A percentile compares a stretch with the other conserved stretches of the same genome.
These are phyloP conservation scores for Amorphotheca resinae DNA, from an alignment of 495 filamentous ascomycete species.

Conservation along the genomic window DNA sequence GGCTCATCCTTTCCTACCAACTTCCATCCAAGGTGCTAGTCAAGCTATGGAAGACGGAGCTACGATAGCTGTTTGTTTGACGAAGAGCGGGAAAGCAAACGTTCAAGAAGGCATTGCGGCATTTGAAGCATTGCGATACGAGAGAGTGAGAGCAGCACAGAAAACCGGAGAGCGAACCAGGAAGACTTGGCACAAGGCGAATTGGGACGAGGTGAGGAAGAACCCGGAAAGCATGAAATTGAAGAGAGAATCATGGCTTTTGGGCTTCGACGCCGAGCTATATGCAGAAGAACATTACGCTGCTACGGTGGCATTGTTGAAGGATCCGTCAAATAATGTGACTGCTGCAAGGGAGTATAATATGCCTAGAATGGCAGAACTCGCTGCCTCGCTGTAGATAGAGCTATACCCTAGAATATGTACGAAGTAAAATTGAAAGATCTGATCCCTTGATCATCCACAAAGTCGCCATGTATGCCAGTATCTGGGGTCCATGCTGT, in stretches of 20 bases:
- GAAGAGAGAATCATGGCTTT: conserved; percentile 45
- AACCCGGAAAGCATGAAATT: conserved; percentile 45
- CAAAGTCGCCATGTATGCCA: background rate
- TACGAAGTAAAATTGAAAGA: too few species aligned
- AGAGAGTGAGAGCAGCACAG: conserved; percentile 41
- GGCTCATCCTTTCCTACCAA: conserved; percentile 64
- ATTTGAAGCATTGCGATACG: conserved; percentile 40
- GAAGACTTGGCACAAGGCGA: conserved; percentile 49
- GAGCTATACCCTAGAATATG: too few species aligned
- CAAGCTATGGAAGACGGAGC: conserved; percentile 65
- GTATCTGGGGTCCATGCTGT: background rate
- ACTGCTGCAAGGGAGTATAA: conserved; percentile 1
- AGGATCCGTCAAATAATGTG: conserved; percentile 1
- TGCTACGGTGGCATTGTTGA: conserved; percentile 6
- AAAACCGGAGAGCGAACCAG: conserved; percentile 45
- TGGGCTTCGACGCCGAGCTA: conserved; percentile 48
- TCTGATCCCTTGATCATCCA: too few species aligned
- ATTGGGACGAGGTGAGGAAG: conserved; percentile 43
- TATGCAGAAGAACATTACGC: conserved; percentile 39
- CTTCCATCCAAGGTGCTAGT: conserved; percentile 57
- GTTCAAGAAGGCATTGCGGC: conserved; percentile 32
- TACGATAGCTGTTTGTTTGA: conserved; percentile 49
- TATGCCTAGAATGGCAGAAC: background rate
- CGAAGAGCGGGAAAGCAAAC: conserved; percentile 26
- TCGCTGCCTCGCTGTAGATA: conserved; percentile 1